A percentile compares a stretch with the other conserved stretches of the same genome.
Conservation (phyloP, 345 rosid genomes). For the Geranium brycei region DNA sequence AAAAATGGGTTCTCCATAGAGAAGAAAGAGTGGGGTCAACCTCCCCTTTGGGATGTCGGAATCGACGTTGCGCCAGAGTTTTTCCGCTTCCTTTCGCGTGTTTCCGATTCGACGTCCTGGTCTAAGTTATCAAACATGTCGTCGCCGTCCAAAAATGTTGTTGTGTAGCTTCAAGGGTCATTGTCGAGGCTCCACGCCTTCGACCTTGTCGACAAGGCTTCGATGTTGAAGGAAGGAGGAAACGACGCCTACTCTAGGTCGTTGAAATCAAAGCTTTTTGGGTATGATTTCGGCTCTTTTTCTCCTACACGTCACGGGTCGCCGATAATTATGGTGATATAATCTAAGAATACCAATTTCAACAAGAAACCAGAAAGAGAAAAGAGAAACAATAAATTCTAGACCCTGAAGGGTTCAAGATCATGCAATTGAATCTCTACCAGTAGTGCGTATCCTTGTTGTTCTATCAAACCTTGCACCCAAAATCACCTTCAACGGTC, state of each 20-base stretch:
- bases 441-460: no score
- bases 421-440: no score
- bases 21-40: slow-evolving; percentile 57
- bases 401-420: no score
- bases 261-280: slow-evolving; percentile 76
- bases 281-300: slow-evolving; percentile 72
- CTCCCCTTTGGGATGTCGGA: slow-evolving; percentile 83
- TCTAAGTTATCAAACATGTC: slow-evolving; percentile 51
- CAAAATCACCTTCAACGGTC: no score
- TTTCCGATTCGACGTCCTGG: slow-evolving; percentile 62
- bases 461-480: no score
- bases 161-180: slow-evolving; percentile 66
- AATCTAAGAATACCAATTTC: no score
- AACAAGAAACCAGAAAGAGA: no score
- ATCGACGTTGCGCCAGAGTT: slow-evolving; percentile 47
- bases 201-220: slow-evolving; percentile 59
- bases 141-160: slow-evolving; percentile 55
- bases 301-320: slow-evolving; percentile 88
- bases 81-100: slow-evolving; percentile 46
- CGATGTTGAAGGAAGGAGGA: slow-evolving; percentile 88
- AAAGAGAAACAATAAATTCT: no score
- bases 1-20: slow-evolving; percentile 51
- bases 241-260: slow-evolving; percentile 65
- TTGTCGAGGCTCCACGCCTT: slow-evolving; percentile 80
- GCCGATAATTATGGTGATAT: slow-evolving; percentile 19